Evolutionary conservation across 2,329 filamentous ascomycete genomes (phyloP), one percentile per base, ranked within the genome.

Genomic region (Apiospora aurea): DNA sequence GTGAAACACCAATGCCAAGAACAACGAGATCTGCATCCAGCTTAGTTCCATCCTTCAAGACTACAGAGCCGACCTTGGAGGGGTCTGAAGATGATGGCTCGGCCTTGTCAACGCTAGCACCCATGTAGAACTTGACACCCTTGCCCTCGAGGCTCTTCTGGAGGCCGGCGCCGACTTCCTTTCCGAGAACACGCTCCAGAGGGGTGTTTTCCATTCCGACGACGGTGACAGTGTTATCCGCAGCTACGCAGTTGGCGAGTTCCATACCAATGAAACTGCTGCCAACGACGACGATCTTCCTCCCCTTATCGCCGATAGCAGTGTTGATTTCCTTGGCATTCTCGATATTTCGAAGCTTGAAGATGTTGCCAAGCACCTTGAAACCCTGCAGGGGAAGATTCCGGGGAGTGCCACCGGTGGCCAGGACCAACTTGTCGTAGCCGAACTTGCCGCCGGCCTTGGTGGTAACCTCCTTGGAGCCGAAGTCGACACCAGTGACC

Each of bases 261-360:
- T 99, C 96, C 93, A 99, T 97, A 53, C 96, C 96, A 79, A 99
- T 99, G 82, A 99, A 99, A 0, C 94, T 97, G 72, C 93, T 96
- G 53, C 96, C 96, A 70, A 99, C 87, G 18, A 99, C 87, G 67
- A 97, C 94, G 75, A 99, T 91, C 82, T 97, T 98, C 87, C 97
- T 98, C 72, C 90, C 91, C 79, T 93, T 92, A 61, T 94, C 90
- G 43, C 94, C 94, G 67, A 97, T 93, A 8, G 94, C 94, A 1
- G 86, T 87, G 38, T 94, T 87, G 75, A 99, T 98, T 72, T 87
- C 87, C 80, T 95, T 90, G 0, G 92, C 90, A 79, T 98, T 92
- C 57, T 91, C 87, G n/a, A 97, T 86, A 14, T 87, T 91, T 70
- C 96, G 90, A 14, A 99, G 87, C 0, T 93, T 88, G 83, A 98